A percentile compares a stretch with the other conserved stretches of the same genome.
These are phyloP conservation scores for Pseudodiploospora longispora DNA, from an alignment of 2,329 filamentous ascomycete genomes.

Conservation along the genomic window DNA sequence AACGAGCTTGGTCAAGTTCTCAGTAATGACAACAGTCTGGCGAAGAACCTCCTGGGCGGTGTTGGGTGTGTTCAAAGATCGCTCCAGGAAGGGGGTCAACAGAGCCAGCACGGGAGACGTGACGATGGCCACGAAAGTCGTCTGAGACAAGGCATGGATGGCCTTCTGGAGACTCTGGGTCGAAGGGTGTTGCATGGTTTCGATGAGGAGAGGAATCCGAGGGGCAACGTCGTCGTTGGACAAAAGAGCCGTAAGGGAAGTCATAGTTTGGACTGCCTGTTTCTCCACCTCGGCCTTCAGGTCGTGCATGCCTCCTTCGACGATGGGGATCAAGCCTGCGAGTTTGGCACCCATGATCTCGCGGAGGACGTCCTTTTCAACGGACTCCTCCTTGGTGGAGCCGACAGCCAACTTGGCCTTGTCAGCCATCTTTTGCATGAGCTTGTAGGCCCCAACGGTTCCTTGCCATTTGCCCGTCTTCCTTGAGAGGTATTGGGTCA, in stretches of 20 bases:
- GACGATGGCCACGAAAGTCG: constrained; percentile 95
- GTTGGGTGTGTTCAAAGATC: constrained; percentile 81
- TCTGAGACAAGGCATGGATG: constrained; percentile 92
- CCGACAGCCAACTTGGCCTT: constrained; percentile 83
- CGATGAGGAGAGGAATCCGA: constrained; percentile 82
- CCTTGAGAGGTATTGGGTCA: constrained; percentile 70
- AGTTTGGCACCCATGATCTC: constrained; percentile 85
- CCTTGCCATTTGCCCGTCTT: constrained; percentile 96
- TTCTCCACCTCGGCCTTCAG: constrained; percentile 84
- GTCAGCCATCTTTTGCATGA: constrained; percentile 89
- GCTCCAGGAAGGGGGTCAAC: constrained; percentile 87
- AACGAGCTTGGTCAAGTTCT: constrained; percentile 96
- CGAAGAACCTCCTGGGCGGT: constrained; percentile 91
- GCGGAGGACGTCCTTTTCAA: constrained; percentile 80
- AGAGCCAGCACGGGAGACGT: constrained; percentile 92
- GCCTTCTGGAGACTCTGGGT: constrained; percentile 85
- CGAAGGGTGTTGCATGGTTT: constrained; percentile 91
- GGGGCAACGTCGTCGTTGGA: constrained; percentile 96
- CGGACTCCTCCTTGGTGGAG: constrained; percentile 70
- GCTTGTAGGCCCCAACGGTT: constrained; percentile 73
- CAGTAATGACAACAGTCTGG: constrained; percentile 91
- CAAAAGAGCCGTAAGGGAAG: constrained; percentile 75
- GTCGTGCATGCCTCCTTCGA: constrained; percentile 93
- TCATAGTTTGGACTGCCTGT: constrained; percentile 89
- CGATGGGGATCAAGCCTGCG: constrained; percentile 79